Evolutionary conservation across 2,329 filamentous ascomycete genomes (phyloP).

Genomic region (Cadophora gregata): DNA sequence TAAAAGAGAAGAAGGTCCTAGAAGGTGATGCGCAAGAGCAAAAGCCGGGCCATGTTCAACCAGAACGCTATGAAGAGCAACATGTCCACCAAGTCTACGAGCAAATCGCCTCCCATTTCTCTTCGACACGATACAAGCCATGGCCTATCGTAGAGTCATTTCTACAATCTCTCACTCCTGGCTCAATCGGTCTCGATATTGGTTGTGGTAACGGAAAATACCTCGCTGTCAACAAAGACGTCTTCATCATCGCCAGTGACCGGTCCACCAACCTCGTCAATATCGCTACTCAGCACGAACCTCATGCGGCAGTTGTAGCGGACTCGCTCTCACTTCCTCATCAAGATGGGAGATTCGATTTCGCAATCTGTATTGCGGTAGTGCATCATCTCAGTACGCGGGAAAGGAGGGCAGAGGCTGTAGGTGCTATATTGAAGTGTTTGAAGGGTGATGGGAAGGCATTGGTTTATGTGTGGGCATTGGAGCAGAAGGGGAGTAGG

Average conservation of each 20-base stretch:
- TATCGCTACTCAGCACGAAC: slow-evolving; percentile 54
- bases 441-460: slow-evolving; percentile 67
- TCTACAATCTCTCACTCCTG: slow-evolving; percentile 67
- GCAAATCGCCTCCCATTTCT: slow-evolving; percentile 84
- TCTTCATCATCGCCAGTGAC: slow-evolving; percentile 87
- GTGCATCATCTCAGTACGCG: slow-evolving; percentile 89
- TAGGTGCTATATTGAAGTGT: slow-evolving; percentile 72
- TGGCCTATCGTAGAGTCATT: slow-evolving; percentile 92
- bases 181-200: slow-evolving; percentile 84
- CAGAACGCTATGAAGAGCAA: slow-evolving; percentile 74
- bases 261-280: slow-evolving; percentile 66
- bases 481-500: slow-evolving; percentile 87
- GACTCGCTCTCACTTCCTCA: slow-evolving; percentile 88
- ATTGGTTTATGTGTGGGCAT: slow-evolving; percentile 91
- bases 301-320: slow-evolving; percentile 75
- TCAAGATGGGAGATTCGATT: slow-evolving; percentile 72
- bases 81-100: slow-evolving; percentile 95
- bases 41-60: slow-evolving; percentile 17
- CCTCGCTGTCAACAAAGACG: slow-evolving; percentile 74
- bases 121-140: slow-evolving; percentile 78
- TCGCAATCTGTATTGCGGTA: slow-evolving; percentile 92
- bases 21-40: neutral
- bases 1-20: neutral
- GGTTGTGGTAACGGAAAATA: slow-evolving; percentile 99
- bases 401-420: slow-evolving; percentile 72